These are phyloP conservation scores for Yamadazyma nakazawae DNA, from an alignment of 805 yeast species.

Conservation along the genomic window DNA sequence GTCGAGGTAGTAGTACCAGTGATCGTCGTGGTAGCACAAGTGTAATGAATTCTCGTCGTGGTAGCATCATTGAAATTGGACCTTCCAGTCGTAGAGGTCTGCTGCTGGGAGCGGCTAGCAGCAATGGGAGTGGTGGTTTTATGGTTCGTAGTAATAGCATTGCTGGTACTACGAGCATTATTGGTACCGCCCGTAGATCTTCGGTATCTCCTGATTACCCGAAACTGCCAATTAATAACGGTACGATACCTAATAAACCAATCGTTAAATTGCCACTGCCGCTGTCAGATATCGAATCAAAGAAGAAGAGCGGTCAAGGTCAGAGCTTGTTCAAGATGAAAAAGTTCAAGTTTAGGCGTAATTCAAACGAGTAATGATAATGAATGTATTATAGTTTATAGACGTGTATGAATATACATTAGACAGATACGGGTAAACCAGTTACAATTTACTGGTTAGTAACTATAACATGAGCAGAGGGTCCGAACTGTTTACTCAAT, in stretches of 20 bases:
- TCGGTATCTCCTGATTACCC: slow-evolving; percentile 13
- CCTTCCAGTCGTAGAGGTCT: not conserved
- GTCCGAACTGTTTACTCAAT: no score
- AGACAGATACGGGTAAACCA: not conserved
- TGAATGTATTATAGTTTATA: slow-evolving; percentile 10
- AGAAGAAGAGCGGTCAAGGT: slow-evolving; percentile 6
- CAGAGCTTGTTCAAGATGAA: slow-evolving; percentile 14
- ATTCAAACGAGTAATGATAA: slow-evolving; percentile 20
- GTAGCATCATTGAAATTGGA: not conserved
- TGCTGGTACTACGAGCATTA: slow-evolving; percentile 1
- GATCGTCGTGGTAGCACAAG: not conserved
- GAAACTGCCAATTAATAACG: slow-evolving; percentile 14
- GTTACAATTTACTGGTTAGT: no score
- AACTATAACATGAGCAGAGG: no score
- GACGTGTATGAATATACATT: not conserved
- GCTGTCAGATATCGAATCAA: slow-evolving; percentile 14
- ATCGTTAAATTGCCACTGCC: slow-evolving; percentile 16
- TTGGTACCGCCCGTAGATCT: not conserved
- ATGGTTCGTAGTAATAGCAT: slow-evolving; percentile 2
- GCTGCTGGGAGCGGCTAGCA: not conserved
- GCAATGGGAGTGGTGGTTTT: not conserved
- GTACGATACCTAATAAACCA: slow-evolving; percentile 1
- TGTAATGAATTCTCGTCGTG: not conserved
- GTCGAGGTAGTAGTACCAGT: not conserved
- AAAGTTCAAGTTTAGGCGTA: slow-evolving; percentile 31